Percentiles rank a stretch among this genome's conserved stretches.
These are phyloP conservation scores for Auriscalpium vulgare DNA, from an alignment of 768 basidiomycete species.

Conservation along the genomic window DNA sequence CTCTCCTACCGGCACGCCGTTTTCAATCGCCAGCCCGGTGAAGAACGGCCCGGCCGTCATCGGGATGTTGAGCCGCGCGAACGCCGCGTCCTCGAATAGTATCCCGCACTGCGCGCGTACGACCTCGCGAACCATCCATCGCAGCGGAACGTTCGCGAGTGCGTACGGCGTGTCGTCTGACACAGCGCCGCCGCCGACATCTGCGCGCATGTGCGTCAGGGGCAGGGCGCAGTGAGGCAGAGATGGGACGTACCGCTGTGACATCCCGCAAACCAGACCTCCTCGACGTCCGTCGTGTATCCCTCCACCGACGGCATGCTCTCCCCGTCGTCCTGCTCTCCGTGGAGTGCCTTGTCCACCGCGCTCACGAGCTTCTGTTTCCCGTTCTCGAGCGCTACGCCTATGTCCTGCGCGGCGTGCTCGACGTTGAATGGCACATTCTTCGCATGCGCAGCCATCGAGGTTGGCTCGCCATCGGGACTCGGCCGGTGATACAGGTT, in stretches of 20 bases:
- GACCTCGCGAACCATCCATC: conserved; percentile 15
- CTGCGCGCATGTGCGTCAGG: neutral
- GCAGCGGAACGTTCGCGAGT: conserved; percentile 10
- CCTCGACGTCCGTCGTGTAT: conserved; percentile 4
- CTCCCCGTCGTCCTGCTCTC: neutral
- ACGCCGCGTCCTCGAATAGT: conserved; percentile 3
- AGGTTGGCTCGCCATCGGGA: neutral
- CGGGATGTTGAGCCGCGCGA: conserved; percentile 8
- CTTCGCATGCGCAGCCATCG: neutral
- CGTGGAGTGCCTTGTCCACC: neutral
- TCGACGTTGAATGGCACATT: neutral
- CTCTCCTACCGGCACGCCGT: neutral
- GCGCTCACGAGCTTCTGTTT: neutral
- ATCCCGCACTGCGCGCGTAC: conserved; percentile 1
- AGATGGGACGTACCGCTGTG: conserved; percentile 6
- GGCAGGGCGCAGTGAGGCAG: neutral
- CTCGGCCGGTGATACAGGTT: conserved; percentile 49
- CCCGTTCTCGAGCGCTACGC: conserved; percentile 2
- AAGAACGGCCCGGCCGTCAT: neutral
- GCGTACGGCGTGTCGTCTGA: neutral
- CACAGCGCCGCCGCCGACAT: conserved; percentile 10
- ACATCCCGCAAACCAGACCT: conserved; percentile 15
- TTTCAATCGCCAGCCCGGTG: neutral
- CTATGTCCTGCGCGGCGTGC: neutral
- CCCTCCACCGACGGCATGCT: neutral